Conservation (phyloP, 257 asterid genomes). For the Nicotiana tomentosiformis region DNA sequence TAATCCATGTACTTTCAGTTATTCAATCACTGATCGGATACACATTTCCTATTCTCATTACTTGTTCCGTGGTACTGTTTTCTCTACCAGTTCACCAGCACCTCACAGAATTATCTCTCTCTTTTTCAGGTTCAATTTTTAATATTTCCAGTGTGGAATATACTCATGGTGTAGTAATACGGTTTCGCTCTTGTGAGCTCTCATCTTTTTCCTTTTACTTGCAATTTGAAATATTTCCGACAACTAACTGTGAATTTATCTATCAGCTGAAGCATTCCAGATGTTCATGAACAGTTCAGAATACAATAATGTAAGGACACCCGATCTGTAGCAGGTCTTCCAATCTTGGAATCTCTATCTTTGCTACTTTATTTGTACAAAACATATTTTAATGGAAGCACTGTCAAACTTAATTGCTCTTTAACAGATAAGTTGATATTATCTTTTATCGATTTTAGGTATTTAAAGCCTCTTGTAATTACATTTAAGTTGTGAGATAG, state of each 20-base stretch:
- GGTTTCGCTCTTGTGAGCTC: constrained; percentile 67
- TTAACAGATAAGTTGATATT: not conserved
- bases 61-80: not conserved
- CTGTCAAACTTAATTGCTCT: not conserved
- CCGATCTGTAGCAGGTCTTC: not conserved
- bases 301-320: constrained; percentile 44
- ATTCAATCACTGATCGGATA: not conserved
- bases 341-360: constrained; percentile 1
- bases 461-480: not conserved
- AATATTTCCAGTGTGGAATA: constrained; percentile 35
- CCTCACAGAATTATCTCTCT: not conserved
- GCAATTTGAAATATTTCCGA: not conserved
- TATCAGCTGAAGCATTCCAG: constrained; percentile 60
- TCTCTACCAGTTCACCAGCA: not conserved
- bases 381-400: not conserved
- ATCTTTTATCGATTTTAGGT: not conserved
- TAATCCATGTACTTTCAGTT: not conserved
- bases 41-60: not conserved
- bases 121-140: constrained; percentile 43
- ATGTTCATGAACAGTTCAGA: constrained; percentile 63
- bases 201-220: constrained; percentile 10
- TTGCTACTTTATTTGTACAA: not conserved
- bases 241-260: constrained; percentile 16
- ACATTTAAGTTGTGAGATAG: not conserved
- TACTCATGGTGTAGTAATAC: constrained; percentile 59